A percentile compares a stretch with the other conserved stretches of the same genome.
phyloP scores from a whole-genome alignment of 2,329 filamentous ascomycete genomes.

The Aureobasidium subglaciale region DNA sequence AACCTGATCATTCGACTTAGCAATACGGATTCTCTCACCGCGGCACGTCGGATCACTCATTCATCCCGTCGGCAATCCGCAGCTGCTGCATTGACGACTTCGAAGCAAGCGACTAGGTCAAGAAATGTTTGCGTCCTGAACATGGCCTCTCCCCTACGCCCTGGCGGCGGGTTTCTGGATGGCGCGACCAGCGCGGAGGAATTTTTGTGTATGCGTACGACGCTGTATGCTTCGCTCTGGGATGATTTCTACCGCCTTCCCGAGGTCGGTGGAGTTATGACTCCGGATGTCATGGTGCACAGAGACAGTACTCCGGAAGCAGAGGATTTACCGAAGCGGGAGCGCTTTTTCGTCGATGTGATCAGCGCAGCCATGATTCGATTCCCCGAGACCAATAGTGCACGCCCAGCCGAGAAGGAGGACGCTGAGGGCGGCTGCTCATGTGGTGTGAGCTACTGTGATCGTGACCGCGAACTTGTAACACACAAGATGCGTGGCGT shows the following conservation, averaged over 20 bases:
- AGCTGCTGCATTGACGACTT: not conserved
- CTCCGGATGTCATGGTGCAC: slow-evolving; percentile 54
- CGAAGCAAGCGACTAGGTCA: slow-evolving; percentile 1
- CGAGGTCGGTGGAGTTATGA: slow-evolving; percentile 50
- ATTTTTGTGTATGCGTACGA: slow-evolving; percentile 54
- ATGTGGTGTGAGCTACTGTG: slow-evolving; percentile 35
- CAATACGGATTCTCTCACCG: slow-evolving; percentile 47
- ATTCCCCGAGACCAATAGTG: slow-evolving; percentile 42
- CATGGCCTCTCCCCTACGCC: slow-evolving; percentile 56
- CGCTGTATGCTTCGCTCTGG: slow-evolving; percentile 50
- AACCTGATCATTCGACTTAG: slow-evolving; percentile 39
- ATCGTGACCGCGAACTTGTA: slow-evolving; percentile 45
- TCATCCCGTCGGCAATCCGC: slow-evolving; percentile 18
- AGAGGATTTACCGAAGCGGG: slow-evolving; percentile 37
- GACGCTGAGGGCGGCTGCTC: slow-evolving; percentile 26
- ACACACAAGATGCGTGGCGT: slow-evolving; percentile 52
- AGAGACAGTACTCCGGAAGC: slow-evolving; percentile 35
- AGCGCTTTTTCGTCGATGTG: slow-evolving; percentile 54
- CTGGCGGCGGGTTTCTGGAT: slow-evolving; percentile 54
- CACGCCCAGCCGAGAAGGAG: slow-evolving; percentile 19
- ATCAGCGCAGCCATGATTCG: slow-evolving; percentile 53
- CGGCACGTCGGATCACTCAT: slow-evolving; percentile 36
- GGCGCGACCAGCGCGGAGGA: slow-evolving; percentile 57
- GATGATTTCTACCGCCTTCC: slow-evolving; percentile 55
- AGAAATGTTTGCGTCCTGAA: slow-evolving; percentile 51